Base-by-base conservation (phyloP, 306 rosid genomes). In the Begonia fuchsioides region DNA sequence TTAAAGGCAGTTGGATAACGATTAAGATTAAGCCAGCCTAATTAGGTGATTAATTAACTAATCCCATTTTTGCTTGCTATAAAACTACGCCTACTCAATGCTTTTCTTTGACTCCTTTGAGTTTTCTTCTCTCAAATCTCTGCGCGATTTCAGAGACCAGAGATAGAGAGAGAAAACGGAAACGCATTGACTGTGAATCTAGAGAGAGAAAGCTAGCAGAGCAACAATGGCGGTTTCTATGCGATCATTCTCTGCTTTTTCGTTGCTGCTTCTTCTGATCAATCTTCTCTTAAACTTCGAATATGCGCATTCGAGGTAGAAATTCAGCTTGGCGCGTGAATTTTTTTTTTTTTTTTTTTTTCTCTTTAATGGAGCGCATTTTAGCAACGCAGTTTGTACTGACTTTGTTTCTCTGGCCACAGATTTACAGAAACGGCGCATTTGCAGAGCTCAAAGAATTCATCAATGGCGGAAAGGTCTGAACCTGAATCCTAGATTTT, bases 401-500 rank as follows among this genome's bases (percentile, higher is more conserved):
- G 14, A 50, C 13, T 10, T 43, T n/a, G n/a, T n/a, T 15, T 43
- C 39, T 43, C 17, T n/a, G 44, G 39, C 6, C 71, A 83, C 94
- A 48, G 55, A 52, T 58, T 67, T 49, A 26, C 35, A 2, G 78
- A 17, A 67, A 47, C 68, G 18, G 69, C 65, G 65, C 59, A 66
- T 57, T 61, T 51, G 59, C 56, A 40, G 56, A 80, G 81, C 76
- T 76, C 63, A 58, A 72, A 65, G 63, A 72, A 75, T 67, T 72
- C 78, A 2, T 67, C 93, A 55, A 78, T 81, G 86, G 76, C 86
- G 61, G 70, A 76, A 50, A 41, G 83, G 94, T 87, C n/a, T 52
- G 90, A 63, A 35, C 35, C 7, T 8, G 5, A 26, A 26, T 26
- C 35, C 26, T 44, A 20, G 39, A 45, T 55, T 38, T 43, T 6